phyloP scores from a whole-genome alignment of 305 asterid species.

The Fraxinus platypoda region DNA sequence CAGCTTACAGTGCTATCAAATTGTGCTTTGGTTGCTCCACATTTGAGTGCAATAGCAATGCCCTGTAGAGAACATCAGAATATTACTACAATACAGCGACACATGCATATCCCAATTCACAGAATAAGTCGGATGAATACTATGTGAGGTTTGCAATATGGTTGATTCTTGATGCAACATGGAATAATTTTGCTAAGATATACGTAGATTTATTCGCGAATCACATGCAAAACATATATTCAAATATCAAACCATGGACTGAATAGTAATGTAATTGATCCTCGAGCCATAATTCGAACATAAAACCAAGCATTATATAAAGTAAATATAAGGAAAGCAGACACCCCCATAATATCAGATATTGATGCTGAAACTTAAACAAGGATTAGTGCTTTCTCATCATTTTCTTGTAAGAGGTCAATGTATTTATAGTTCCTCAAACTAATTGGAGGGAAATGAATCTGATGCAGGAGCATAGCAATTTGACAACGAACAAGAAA shows the following conservation, averaged over 20 bases:
- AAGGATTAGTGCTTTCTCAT: not conserved
- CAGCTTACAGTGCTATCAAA: constrained; percentile 87
- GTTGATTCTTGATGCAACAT: not conserved
- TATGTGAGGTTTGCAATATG: not conserved
- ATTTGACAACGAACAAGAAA: not conserved
- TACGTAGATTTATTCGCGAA: not conserved
- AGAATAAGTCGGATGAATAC: not conserved
- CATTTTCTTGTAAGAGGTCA: not conserved
- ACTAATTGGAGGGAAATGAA: not conserved
- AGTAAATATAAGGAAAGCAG: not conserved
- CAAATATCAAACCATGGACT: not conserved
- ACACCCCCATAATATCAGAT: not conserved
- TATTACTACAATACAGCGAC: not conserved
- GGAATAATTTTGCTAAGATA: not conserved
- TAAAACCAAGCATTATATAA: not conserved
- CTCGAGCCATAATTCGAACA: not conserved
- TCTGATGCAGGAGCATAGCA: not conserved
- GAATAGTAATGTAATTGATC: not conserved
- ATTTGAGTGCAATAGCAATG: constrained; percentile 84
- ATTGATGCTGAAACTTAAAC: not conserved
- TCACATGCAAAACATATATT: not conserved
- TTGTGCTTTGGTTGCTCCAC: constrained; percentile 98
- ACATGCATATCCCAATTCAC: not conserved
- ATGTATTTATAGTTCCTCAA: not conserved
- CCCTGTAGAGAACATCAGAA: constrained; percentile 52